These are phyloP conservation scores for Corynascus novoguineensis DNA, from an alignment of 495 filamentous ascomycete species.

Conservation along the genomic window DNA sequence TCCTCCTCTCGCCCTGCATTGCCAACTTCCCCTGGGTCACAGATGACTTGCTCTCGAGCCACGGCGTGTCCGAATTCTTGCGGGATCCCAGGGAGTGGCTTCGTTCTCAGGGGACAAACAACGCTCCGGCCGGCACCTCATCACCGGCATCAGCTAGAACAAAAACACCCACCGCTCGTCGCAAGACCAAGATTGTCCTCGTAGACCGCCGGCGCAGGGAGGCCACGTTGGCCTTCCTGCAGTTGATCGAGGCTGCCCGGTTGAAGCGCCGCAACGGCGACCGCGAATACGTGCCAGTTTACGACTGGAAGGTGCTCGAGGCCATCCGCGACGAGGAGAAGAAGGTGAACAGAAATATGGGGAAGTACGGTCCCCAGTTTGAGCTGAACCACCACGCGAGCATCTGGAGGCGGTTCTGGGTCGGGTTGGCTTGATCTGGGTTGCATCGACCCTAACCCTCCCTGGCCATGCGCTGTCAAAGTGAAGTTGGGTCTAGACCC, in stretches of 20 bases:
- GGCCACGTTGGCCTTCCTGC: constrained; percentile 37
- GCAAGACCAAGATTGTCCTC: constrained; percentile 38
- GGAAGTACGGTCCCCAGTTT: background rate
- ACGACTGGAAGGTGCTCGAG: constrained; percentile 49
- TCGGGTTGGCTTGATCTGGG: constrained; percentile 28
- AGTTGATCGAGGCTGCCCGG: constrained; percentile 28
- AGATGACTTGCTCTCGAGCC: constrained; percentile 39
- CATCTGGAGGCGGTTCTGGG: constrained; percentile 23
- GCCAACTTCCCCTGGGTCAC: constrained; percentile 36
- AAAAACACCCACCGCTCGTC: constrained; percentile 34
- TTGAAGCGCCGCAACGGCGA: constrained; percentile 32
- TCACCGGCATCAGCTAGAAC: constrained; percentile 9
- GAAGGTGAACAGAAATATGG: constrained; percentile 9
- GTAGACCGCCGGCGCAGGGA: constrained; percentile 39
- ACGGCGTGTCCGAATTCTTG: constrained; percentile 33
- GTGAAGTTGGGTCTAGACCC: background rate
- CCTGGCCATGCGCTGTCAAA: background rate
- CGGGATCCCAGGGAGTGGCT: constrained; percentile 33
- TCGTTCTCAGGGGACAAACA: background rate
- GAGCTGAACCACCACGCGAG: constrained; percentile 4
- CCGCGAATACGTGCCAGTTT: constrained; percentile 39
- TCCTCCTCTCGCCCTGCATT: constrained; percentile 45
- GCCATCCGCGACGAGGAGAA: constrained; percentile 36
- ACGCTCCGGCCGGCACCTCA: background rate
- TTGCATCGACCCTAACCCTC: background rate